Evolutionary conservation across 108 stramenopile genomes (phyloP), one percentile per base, ranked within the genome.

Genomic region (Fragilaria radians): DNA sequence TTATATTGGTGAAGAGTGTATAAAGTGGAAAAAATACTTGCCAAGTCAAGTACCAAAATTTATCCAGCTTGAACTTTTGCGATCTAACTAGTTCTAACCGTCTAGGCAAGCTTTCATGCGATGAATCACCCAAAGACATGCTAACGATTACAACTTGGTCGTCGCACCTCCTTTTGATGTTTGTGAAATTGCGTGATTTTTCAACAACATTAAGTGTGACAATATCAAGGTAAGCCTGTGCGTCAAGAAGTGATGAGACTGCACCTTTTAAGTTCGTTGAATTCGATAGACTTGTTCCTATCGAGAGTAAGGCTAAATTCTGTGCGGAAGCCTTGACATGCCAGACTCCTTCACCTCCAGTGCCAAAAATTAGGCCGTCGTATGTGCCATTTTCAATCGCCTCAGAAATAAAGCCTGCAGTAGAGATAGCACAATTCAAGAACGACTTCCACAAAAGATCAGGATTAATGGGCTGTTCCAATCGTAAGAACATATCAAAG

Each of bases 11-110:
- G 7, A 42, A 14, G 7, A 42, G 7, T 14, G 14, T 14, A 42
- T 42, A 14, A 42, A 14, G 11, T 42, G 36, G 36, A 53, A 26
- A 61, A 5, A 61, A 29, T 48, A 72, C 54, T 30, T 72, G 71
- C 71, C 71, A 72, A 31, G 59, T 17, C 3, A 66, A 31, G 54
- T 72, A 72, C 60, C 65, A 66, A 2, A 2, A 47, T 48, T 34
- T 28, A 27, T 62, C 33, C 25, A 71, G 1, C 11, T 28, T 24
- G 66, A 46, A 1, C 3, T 28, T 9, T 32, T 28, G 3, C 14
- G 7, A 11, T 7, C 36, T 42, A 21, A 51, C 24, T 7, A 51
- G 19, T 9, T 25, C n/a, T 18, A 25, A 5, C 7, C 17, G 50
- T 18, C 50, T 9, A 7, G 50, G 50, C n/a, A 51, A 7, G 50